Percentiles rank a stretch among this genome's conserved stretches.
Conservation (phyloP, 257 asterid genomes). For the Capsicum chinense region DNA sequence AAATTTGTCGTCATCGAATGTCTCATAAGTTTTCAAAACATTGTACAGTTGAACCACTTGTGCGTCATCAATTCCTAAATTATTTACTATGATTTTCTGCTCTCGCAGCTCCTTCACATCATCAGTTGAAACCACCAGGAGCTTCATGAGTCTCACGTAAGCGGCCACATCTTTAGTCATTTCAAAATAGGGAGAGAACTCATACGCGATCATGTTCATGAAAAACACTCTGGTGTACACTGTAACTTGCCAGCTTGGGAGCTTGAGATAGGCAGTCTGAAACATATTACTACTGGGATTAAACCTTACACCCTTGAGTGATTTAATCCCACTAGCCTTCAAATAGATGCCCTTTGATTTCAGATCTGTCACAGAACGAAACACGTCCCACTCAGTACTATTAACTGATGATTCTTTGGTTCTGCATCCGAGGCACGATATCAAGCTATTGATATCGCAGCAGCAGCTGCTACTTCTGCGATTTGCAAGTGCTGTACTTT, state of each 20-base stretch:
- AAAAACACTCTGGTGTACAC: neutral
- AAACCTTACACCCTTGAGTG: neutral
- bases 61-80: neutral
- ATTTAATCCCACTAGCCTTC: neutral
- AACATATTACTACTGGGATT: neutral
- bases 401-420: too few species aligned
- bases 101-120: constrained; percentile 29
- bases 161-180: neutral
- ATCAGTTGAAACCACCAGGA: neutral
- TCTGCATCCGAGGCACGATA: too few species aligned
- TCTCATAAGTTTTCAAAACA: neutral
- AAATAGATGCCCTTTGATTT: neutral
- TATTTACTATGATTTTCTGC: neutral
- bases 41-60: constrained; percentile 3
- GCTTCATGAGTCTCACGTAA: constrained; percentile 11
- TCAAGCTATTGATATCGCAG: too few species aligned
- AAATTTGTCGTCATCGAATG: too few species aligned
- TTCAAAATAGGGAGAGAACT: neutral
- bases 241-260: neutral
- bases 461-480: too few species aligned
- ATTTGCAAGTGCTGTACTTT: too few species aligned
- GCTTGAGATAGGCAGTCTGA: neutral
- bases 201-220: constrained; percentile 1
- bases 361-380: neutral
- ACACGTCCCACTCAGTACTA: too few species aligned